phyloP scores from a whole-genome alignment of 208 protist species.

The Borovskyia barvae region DNA sequence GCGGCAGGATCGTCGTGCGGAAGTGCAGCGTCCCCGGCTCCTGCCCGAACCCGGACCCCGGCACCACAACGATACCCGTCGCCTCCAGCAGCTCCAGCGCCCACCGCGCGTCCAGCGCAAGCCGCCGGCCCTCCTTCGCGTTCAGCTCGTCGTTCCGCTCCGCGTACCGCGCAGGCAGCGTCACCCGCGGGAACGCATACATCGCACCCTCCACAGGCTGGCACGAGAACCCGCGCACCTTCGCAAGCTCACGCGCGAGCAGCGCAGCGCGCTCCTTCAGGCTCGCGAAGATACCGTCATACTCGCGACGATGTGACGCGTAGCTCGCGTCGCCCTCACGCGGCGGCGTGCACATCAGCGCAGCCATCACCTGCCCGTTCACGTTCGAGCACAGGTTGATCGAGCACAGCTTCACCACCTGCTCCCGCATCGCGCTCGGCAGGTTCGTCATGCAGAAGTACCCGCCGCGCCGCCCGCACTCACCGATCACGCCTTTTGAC shows the following conservation, averaged over 20 bases:
- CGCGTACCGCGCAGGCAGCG: slow-evolving; percentile 80
- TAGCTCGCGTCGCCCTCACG: slow-evolving; percentile 89
- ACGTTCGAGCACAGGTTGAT: slow-evolving; percentile 97
- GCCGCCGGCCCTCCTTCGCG: slow-evolving; percentile 55
- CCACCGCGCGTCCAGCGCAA: slow-evolving; percentile 95
- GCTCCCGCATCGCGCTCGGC: slow-evolving; percentile 47
- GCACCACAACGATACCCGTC: slow-evolving; percentile 95
- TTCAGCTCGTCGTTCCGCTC: slow-evolving; percentile 57
- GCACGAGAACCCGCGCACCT: slow-evolving; percentile 92
- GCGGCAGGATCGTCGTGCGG: slow-evolving; percentile 98
- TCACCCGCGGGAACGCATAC: slow-evolving; percentile 98
- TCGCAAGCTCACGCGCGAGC: slow-evolving; percentile 89
- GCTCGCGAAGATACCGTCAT: slow-evolving; percentile 68
- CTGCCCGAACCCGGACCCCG: slow-evolving; percentile 97
- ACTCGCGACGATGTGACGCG: slow-evolving; percentile 81
- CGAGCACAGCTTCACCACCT: slow-evolving; percentile 96
- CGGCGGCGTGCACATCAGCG: slow-evolving; percentile 96
- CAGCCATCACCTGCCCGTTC: slow-evolving; percentile 93
- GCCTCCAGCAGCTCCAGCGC: slow-evolving; percentile 94
- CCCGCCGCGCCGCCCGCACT: slow-evolving; percentile 98
- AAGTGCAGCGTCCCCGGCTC: slow-evolving; percentile 97
- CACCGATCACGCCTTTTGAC: slow-evolving; percentile 98
- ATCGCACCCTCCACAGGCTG: slow-evolving; percentile 94
- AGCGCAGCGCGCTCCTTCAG: slow-evolving; percentile 62
- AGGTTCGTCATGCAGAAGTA: slow-evolving; percentile 95